Conservation (phyloP, 257 asterid species). For the Sherardia arvensis region DNA sequence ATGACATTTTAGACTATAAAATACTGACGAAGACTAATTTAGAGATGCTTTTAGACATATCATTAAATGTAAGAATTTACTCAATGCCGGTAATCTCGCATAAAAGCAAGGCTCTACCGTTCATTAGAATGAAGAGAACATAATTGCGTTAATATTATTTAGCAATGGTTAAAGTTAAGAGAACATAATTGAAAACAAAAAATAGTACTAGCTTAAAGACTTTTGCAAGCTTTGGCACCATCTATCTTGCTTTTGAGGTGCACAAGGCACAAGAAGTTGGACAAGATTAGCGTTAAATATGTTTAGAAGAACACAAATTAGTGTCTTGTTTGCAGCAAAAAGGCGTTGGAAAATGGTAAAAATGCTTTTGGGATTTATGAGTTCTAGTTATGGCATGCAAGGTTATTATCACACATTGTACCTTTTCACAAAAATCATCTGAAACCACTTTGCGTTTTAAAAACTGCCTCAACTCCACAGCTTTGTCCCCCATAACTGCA, state of each 20-base stretch:
- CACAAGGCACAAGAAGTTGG: background rate
- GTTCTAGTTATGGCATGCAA: slow-evolving; percentile 8
- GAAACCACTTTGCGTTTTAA: background rate
- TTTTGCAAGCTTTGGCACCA: background rate
- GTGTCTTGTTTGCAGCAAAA: background rate
- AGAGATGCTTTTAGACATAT: no score
- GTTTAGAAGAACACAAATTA: background rate
- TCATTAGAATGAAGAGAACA: no score
- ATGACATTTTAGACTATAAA: no score
- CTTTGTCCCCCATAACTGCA: slow-evolving; percentile 4
- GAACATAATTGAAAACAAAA: background rate
- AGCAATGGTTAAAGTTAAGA: no score
- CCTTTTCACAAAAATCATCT: slow-evolving; percentile 10
- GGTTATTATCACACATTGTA: background rate
- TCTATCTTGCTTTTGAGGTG: background rate
- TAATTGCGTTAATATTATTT: no score
- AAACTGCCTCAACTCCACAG: background rate
- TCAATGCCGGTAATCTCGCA: no score
- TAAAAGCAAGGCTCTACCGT: no score
- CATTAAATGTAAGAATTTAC: no score
- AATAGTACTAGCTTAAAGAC: no score
- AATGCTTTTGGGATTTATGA: slow-evolving; percentile 2
- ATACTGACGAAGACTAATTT: no score
- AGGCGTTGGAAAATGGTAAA: slow-evolving; percentile 2
- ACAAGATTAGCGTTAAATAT: background rate